Percentiles rank a stretch among this genome's conserved stretches.
Evolutionary conservation across 495 filamentous ascomycete genomes (phyloP).

Genomic region (Xylaria cubensis): DNA sequence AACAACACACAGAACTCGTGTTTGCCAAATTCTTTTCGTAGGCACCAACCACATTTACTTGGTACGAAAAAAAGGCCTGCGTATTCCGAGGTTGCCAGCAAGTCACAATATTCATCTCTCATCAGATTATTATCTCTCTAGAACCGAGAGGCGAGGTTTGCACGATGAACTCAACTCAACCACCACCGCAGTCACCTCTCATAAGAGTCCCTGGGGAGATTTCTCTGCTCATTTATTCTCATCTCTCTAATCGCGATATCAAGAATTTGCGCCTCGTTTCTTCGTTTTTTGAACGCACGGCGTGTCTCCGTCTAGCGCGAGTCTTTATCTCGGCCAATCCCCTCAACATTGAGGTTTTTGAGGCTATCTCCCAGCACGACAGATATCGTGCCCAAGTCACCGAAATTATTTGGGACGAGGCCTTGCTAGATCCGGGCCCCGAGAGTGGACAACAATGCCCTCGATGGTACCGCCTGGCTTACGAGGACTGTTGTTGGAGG

Average conservation of each 20-base stretch:
- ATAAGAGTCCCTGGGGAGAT: background rate
- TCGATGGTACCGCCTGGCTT: background rate
- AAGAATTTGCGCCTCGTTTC: background rate
- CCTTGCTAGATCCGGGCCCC: background rate
- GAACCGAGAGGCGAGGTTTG: background rate
- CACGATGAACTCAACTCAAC: background rate
- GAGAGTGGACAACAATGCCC: background rate
- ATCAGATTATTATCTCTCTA: background rate
- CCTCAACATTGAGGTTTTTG: background rate
- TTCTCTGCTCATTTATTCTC: background rate
- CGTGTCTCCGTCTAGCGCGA: background rate
- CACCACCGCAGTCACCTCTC: background rate
- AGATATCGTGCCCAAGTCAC: background rate
- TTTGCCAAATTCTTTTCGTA: too few relatives aligned
- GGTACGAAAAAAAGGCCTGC: too few relatives aligned
- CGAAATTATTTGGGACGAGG: background rate
- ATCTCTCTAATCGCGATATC: background rate
- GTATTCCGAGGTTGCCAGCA: too few relatives aligned
- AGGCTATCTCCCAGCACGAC: background rate
- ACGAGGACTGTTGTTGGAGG: background rate
- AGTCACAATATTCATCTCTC: background rate
- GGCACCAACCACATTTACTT: too few relatives aligned
- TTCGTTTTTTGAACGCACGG: background rate
- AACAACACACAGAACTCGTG: too few relatives aligned
- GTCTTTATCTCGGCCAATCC: conserved; percentile 1